These are phyloP conservation scores for Rosa lucieae DNA, from an alignment of 306 rosid genomes.

Conservation along the genomic window DNA sequence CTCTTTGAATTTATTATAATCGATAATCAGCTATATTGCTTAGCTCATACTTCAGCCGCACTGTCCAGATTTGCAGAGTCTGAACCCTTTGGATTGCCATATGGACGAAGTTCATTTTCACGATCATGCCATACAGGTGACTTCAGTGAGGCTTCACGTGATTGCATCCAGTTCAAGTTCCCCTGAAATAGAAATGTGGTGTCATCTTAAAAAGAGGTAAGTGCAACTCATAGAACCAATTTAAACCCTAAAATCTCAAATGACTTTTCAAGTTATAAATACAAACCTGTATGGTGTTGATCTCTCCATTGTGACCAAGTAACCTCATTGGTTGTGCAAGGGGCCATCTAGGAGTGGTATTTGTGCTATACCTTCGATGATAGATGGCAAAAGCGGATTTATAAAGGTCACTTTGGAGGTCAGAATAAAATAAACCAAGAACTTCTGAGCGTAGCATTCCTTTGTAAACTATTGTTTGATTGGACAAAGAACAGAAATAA, in stretches of 20 bases:
- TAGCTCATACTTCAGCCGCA: conserved; percentile 82
- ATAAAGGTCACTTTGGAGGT: conserved; percentile 86
- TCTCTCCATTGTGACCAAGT: conserved; percentile 98
- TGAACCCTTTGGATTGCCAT: conserved; percentile 87
- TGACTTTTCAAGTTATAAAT: conserved; percentile 24
- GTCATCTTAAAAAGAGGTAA: conserved; percentile 25
- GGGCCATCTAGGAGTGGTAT: conserved; percentile 99
- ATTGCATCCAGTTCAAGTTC: conserved; percentile 99
- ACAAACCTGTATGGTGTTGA: conserved; percentile 93
- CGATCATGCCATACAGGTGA: conserved; percentile 96
- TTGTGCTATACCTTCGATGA: conserved; percentile 98
- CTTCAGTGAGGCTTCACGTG: conserved; percentile 85
- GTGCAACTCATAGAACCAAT: conserved; percentile 8
- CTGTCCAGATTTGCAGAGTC: conserved; percentile 99
- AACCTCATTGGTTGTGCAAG: conserved; percentile 99
- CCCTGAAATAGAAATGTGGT: conserved; percentile 57
- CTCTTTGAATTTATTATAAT: neutral
- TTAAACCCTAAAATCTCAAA: conserved; percentile 19
- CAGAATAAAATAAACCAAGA: conserved; percentile 87
- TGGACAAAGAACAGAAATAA: conserved; percentile 97
- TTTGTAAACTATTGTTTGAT: conserved; percentile 95
- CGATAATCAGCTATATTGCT: conserved; percentile 6
- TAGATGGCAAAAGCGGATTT: conserved; percentile 91
- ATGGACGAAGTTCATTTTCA: conserved; percentile 94
- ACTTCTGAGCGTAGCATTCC: conserved; percentile 99